A percentile compares a stretch with the other conserved stretches of the same genome.
Evolutionary conservation across 441 rosid species (phyloP).

Genomic region (Erodium texanum): DNA sequence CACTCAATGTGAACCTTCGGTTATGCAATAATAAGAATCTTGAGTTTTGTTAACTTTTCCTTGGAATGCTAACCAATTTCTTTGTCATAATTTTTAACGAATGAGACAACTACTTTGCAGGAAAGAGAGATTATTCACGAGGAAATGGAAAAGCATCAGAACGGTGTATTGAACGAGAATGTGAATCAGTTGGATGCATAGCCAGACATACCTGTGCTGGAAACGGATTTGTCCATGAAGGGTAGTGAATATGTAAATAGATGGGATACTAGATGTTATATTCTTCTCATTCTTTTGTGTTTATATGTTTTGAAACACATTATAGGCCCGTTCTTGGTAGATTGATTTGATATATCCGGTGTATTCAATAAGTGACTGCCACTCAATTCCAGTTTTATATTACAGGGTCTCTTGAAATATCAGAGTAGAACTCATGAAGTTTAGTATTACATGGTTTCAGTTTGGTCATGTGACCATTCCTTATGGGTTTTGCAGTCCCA

Average conservation of each 20-base stretch:
- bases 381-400: background rate
- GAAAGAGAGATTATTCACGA: background rate
- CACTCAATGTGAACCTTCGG: background rate
- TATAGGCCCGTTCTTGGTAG: no score
- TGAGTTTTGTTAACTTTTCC: no score
- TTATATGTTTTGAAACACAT: background rate
- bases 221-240: background rate
- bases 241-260: slow-evolving; percentile 1
- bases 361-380: background rate
- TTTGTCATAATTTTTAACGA: background rate
- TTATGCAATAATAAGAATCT: background rate
- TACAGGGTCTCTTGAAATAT: background rate
- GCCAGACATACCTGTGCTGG: background rate
- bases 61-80: no score
- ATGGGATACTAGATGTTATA: background rate
- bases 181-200: background rate
- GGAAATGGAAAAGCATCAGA: slow-evolving; percentile 1
- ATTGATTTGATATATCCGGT: background rate
- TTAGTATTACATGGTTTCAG: background rate
- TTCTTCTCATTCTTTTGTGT: slow-evolving; percentile 2
- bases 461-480: no score
- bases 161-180: background rate
- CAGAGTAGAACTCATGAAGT: background rate
- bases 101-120: background rate
- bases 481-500: no score